Evolutionary conservation across 352 stramenopile species (phyloP).

Genomic region (Phytophthora lateralis): DNA sequence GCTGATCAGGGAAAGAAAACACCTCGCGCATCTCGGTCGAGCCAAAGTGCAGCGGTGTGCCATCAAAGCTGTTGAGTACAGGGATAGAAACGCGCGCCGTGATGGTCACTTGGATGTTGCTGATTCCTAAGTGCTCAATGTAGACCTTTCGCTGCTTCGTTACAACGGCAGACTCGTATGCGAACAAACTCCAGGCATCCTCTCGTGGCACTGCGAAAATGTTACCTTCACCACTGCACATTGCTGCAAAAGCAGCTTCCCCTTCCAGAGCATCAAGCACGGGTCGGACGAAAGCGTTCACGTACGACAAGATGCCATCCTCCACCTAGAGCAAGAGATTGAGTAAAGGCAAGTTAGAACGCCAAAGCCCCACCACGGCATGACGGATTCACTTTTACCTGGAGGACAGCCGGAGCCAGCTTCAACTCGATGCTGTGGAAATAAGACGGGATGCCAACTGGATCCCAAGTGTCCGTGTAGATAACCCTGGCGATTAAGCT

Average conservation of each 20-base stretch:
- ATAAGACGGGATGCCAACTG: conserved; percentile 53
- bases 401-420: conserved; percentile 58
- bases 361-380: neutral
- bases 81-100: conserved; percentile 80
- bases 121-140: conserved; percentile 65
- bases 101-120: conserved; percentile 63
- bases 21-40: conserved; percentile 63
- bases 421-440: conserved; percentile 74
- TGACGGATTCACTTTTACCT: conserved; percentile 45
- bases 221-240: neutral
- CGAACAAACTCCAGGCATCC: conserved; percentile 28
- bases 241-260: conserved; percentile 4
- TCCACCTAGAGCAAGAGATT: conserved; percentile 42
- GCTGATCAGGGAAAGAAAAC: conserved; percentile 73
- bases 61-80: conserved; percentile 83
- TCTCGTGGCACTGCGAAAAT: neutral
- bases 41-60: conserved; percentile 72
- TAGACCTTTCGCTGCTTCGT: conserved; percentile 65
- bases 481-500: conserved; percentile 59
- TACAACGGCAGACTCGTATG: conserved; percentile 25
- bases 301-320: conserved; percentile 55
- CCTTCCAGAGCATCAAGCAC: conserved; percentile 46
- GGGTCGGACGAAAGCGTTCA: conserved; percentile 52
- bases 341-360: conserved; percentile 5
- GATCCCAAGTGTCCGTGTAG: conserved; percentile 59